These are phyloP conservation scores for Ascocoryne sarcoides DNA, from an alignment of 2,329 filamentous ascomycete genomes.

Conservation along the genomic window DNA sequence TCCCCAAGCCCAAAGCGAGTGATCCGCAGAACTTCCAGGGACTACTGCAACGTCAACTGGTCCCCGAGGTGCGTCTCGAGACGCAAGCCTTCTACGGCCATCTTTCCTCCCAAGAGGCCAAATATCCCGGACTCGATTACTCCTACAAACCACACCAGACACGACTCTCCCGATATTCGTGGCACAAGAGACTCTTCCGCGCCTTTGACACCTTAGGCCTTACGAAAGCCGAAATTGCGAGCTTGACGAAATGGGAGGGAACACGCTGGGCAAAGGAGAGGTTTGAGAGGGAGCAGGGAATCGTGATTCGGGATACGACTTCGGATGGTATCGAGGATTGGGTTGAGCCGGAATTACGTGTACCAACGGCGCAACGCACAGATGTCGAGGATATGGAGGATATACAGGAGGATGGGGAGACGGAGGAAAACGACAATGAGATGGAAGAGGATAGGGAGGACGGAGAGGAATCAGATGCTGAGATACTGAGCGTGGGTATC, in stretches of 20 bases:
- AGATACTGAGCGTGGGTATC: slow-evolving; percentile 50
- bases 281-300: slow-evolving; percentile 66
- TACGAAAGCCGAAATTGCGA: slow-evolving; percentile 60
- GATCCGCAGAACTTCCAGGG: slow-evolving; percentile 65
- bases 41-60: slow-evolving; percentile 61
- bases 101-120: slow-evolving; percentile 69
- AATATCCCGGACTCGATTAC: slow-evolving; percentile 77
- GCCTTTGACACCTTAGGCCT: slow-evolving; percentile 64
- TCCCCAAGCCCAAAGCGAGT: slow-evolving; percentile 55
- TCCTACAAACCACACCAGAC: slow-evolving; percentile 63
- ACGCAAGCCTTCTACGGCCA: slow-evolving; percentile 67
- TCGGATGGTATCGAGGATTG: slow-evolving; percentile 58
- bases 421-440: slow-evolving; percentile 30
- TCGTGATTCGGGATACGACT: slow-evolving; percentile 62
- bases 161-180: slow-evolving; percentile 67
- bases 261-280: slow-evolving; percentile 76
- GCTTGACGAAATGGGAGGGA: slow-evolving; percentile 73
- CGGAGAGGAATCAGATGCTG: slow-evolving; percentile 41
- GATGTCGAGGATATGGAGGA: slow-evolving; percentile 29
- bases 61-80: slow-evolving; percentile 68
- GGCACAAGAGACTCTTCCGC: slow-evolving; percentile 68
- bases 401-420: slow-evolving; percentile 27
- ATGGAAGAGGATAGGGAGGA: slow-evolving; percentile 36
- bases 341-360: slow-evolving; percentile 38
- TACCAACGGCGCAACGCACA: slow-evolving; percentile 11